Conservation (phyloP, 225 moss, liverwort and hornwort species). For the Takakia lepidozioides region DNA sequence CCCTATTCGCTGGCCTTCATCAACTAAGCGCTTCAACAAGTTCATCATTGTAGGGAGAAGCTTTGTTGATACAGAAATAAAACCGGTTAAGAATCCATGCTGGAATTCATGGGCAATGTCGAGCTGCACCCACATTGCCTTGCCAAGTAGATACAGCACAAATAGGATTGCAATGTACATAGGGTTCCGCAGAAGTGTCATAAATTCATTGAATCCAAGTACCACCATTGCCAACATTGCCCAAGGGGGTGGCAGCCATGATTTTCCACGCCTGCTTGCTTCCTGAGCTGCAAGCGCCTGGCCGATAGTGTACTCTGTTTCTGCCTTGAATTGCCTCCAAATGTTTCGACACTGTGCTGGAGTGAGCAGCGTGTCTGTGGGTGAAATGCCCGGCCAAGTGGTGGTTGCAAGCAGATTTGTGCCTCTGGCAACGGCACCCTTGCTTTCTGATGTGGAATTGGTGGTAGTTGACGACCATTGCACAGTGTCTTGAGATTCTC, state of each 20-base stretch:
- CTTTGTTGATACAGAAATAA: conserved; percentile 74
- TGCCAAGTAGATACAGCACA: conserved; percentile 65
- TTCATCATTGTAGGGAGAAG: conserved; percentile 88
- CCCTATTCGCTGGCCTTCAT: conserved; percentile 55
- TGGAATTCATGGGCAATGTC: conserved; percentile 79
- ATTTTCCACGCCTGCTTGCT: conserved; percentile 57
- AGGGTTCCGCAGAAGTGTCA: conserved; percentile 88
- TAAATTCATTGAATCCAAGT: conserved; percentile 91
- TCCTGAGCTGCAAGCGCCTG: conserved; percentile 94
- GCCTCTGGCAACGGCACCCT: conserved; percentile 34
- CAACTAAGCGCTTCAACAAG: conserved; percentile 66
- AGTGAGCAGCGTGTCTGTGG: conserved; percentile 50
- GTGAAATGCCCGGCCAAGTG: conserved; percentile 81
- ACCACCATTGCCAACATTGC: conserved; percentile 78
- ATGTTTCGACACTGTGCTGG: conserved; percentile 85
- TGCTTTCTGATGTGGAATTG: conserved; percentile 16
- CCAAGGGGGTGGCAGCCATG: conserved; percentile 92
- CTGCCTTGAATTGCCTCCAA: conserved; percentile 92
- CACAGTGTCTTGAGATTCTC: conserved; percentile 35
- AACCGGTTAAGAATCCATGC: conserved; percentile 70
- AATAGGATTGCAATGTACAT: conserved; percentile 71
- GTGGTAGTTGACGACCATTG: conserved; percentile 30
- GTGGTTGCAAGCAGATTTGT: conserved; percentile 62
- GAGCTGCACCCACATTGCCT: conserved; percentile 83
- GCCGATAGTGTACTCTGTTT: conserved; percentile 84